A percentile compares a stretch with the other conserved stretches of the same genome.
Conservation (phyloP, 2,329 filamentous ascomycete genomes). For the Penicillium polonicum region DNA sequence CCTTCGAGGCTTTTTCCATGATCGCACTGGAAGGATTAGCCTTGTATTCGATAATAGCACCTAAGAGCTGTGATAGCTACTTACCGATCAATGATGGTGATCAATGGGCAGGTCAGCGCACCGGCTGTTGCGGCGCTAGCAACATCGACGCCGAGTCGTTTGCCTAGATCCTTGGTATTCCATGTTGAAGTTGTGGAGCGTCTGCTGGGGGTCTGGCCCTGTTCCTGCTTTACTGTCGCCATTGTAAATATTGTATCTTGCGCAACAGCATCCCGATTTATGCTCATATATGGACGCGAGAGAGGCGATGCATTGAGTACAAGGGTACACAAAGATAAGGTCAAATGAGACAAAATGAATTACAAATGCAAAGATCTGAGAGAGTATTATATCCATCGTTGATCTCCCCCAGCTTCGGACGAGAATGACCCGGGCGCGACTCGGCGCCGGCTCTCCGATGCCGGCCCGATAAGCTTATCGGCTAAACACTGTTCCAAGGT, state of each 20-base stretch:
- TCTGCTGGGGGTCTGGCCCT: conserved; percentile 7
- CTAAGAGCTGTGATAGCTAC: conserved; percentile 15
- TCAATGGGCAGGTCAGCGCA: conserved; percentile 74
- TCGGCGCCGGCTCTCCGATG: conserved; percentile 28
- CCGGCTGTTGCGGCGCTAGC: conserved; percentile 70
- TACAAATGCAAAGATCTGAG: conserved; percentile 14
- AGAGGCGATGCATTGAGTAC: background rate
- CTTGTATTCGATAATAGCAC: background rate
- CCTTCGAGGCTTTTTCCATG: conserved; percentile 51
- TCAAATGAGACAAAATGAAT: conserved; percentile 19
- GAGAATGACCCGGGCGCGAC: conserved; percentile 28
- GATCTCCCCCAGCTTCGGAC: conserved; percentile 20
- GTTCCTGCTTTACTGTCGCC: conserved; percentile 18
- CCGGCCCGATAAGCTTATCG: conserved; percentile 24
- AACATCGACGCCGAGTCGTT: conserved; percentile 66
- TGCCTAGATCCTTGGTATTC: conserved; percentile 73
- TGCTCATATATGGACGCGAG: conserved; percentile 15
- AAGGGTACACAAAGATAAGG: background rate
- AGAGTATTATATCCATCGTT: background rate
- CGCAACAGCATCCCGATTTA: conserved; percentile 33
- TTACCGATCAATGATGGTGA: conserved; percentile 84
- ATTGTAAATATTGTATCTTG: conserved; percentile 25
- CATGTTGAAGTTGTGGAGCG: conserved; percentile 45
- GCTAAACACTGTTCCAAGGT: conserved; percentile 8
- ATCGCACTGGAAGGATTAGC: conserved; percentile 40